Evolutionary conservation across 495 filamentous ascomycete species (phyloP), one percentile per base, ranked within the genome.

Genomic region (Staphylotrichum longicolle): DNA sequence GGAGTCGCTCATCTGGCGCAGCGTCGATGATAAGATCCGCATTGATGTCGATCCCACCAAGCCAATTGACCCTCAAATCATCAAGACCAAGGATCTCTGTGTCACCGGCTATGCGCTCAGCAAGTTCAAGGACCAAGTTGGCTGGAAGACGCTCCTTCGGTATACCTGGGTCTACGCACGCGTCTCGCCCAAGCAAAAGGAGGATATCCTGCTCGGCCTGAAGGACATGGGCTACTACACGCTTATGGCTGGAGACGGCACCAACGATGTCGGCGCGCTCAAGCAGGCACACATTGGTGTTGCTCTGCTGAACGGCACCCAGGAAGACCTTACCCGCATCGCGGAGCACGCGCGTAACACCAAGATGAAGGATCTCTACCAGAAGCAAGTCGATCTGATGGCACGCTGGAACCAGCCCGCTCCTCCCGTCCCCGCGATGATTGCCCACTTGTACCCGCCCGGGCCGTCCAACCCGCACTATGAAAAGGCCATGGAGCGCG

Each of bases 271-370:
- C 54, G 94, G 94, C 46, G 94, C 94, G 39, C 78, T 99, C 70
- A 99, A 99, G 81, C 94, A 99, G 79, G 95, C 94, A 32, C 95
- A 99, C 67, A 89, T 99, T 58, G 94, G 94, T 70, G 90, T 98
- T 65, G 94, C 94, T 11, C 86, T 99, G 41, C 83, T 99, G 60
- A 99, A 99, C 72, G 94, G 94, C 37, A 93, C 94, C 2, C 87
- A 86, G 69, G 88, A 96, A 3, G 94, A 96, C 71, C 81, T 99
- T 44, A 87, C 87, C 50, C 88, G 86, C 68, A 99, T 99, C 63
- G 86, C 88, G 12, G 93, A 98, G 64, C 91, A 99, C 74, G 89
- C 89, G 65, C 86, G 94, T 49, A 92, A 87, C 63, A 95, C 89
- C 41, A 96, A 92, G 81, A 95, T 99, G 88, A 98, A 96, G 80